Percentiles rank a stretch among this genome's conserved stretches.
phyloP scores from a whole-genome alignment of 768 basidiomycete species.

The Pleurotus djamor region DNA sequence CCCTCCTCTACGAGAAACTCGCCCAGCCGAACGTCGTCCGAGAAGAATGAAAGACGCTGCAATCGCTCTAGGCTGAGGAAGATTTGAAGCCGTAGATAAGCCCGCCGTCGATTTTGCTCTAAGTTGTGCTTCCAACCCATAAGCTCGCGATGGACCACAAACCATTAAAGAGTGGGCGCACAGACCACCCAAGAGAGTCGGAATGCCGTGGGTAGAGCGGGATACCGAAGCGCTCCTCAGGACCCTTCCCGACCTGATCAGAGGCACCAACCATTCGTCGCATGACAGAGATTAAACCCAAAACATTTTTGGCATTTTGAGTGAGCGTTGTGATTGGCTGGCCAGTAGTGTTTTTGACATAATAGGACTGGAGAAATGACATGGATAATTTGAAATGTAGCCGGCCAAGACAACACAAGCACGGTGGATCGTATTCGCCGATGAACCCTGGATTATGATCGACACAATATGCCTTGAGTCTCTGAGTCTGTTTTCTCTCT shows the following conservation, averaged over 20 bases:
- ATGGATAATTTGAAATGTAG: neutral
- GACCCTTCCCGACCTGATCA: neutral
- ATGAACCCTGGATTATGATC: neutral
- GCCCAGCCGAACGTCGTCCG: neutral
- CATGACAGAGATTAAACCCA: neutral
- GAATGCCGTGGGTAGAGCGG: constrained; percentile 2
- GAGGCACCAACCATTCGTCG: neutral
- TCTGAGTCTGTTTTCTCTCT: too few relatives aligned
- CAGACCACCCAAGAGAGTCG: neutral
- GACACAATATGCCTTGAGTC: neutral
- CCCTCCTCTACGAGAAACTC: neutral
- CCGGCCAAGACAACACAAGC: neutral
- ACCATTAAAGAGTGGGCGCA: neutral
- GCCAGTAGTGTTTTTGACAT: too few relatives aligned
- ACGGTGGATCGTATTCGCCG: neutral
- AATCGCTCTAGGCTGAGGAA: neutral
- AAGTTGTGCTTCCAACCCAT: neutral
- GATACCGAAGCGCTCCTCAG: neutral
- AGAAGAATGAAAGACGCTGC: neutral
- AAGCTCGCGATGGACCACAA: neutral
- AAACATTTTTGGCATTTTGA: neutral
- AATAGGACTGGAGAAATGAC: too few relatives aligned
- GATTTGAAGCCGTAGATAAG: neutral
- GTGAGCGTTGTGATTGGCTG: neutral
- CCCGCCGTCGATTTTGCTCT: neutral